phyloP scores from a whole-genome alignment of 305 asterid species.

The Fraxinus sp. region DNA sequence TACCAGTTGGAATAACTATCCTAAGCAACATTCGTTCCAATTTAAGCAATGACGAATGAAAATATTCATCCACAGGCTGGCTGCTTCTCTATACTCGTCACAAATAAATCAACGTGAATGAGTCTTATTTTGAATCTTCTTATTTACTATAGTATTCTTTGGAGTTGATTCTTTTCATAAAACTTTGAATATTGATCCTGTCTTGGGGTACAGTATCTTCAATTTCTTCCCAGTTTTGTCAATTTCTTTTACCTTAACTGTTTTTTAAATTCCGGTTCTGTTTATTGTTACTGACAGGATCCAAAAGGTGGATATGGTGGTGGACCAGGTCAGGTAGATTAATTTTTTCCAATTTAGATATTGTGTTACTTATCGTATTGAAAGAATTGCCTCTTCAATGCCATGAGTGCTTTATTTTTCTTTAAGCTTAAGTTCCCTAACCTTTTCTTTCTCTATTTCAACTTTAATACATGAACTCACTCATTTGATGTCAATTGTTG shows the following conservation, averaged over 20 bases:
- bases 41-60: neutral
- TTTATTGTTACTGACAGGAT: slow-evolving; percentile 52
- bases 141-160: neutral
- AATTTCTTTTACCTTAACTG: neutral
- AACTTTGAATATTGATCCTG: neutral
- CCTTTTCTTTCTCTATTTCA: neutral
- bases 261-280: slow-evolving; percentile 12
- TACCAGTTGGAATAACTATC: neutral
- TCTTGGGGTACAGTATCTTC: neutral
- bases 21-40: neutral
- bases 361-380: slow-evolving; percentile 6
- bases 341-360: slow-evolving; percentile 4
- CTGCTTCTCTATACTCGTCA: neutral
- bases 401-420: neutral
- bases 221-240: neutral
- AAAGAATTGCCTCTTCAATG: neutral
- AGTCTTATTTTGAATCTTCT: neutral
- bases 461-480: neutral
- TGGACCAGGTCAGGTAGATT: slow-evolving; percentile 95
- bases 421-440: neutral
- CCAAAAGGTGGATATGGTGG: slow-evolving; percentile 95
- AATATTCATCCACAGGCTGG: neutral
- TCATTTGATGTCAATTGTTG: neutral
- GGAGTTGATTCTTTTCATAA: neutral
- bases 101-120: neutral